Evolutionary conservation across 2,329 filamentous ascomycete genomes (phyloP), one percentile per base, ranked within the genome.

Genomic region (Verticillium longisporum): DNA sequence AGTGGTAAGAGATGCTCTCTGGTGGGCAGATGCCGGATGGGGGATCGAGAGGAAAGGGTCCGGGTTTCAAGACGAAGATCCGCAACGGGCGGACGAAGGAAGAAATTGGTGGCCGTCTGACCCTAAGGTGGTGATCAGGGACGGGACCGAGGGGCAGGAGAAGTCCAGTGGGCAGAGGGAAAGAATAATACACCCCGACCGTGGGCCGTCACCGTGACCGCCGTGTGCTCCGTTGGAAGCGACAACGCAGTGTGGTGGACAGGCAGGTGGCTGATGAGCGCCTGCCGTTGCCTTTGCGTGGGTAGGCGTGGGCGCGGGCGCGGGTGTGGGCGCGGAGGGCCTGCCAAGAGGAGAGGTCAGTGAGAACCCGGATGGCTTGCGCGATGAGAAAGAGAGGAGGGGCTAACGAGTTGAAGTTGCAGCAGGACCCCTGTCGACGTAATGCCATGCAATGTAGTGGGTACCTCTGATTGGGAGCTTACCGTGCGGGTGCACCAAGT

Each of bases 321-420:
- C 15, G 45, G 45, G 45, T 18, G 45, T 50, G 45, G 45, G 45
- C 45, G 45, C n/a, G 45, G 45, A 50, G 45, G 45, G 45, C 45
- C 45, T 50, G 45, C 45, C 45, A 21, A 26, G 45, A n/a, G 11
- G 45, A 50, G 41, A 50, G 56, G 55, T 55, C 59, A 53, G 58
- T 68, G 69, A 71, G 69, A 68, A 71, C 70, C 69, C 67, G 66
- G 69, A 71, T 70, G 70, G 69, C 64, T 69, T 65, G 53, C 61
- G 55, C 34, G 15, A 56, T 33, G 55, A 34, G 32, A 56, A 21
- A 18, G n/a, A 56, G 34, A 56, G 34, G 55, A 34, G 55, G 55
- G 55, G 55, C 55, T 56, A 37, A 33, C 34, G 15, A 26, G n/a
- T 18, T 37, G 45, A 21, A 50, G 45, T 50, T 21, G 26, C 55